Evolutionary conservation across 2,329 filamentous ascomycete species (phyloP).

Genomic region (Neofusicoccum ribis): DNA sequence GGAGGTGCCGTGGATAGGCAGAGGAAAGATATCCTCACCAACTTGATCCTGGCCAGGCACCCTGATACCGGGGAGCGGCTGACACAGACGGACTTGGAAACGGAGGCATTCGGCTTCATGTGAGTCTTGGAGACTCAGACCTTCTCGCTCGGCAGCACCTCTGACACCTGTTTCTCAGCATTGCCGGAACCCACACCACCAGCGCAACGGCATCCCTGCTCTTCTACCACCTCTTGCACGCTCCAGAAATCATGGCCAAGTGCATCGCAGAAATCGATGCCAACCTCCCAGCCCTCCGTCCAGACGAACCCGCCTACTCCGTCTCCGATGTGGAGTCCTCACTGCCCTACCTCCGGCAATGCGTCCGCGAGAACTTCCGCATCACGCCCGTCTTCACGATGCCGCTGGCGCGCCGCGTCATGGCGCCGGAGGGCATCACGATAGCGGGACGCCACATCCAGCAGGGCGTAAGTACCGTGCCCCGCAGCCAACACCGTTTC

Average conservation of each 20-base stretch:
- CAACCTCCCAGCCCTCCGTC: not conserved
- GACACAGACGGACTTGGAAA: slow-evolving; percentile 33
- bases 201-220: slow-evolving; percentile 32
- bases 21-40: slow-evolving; percentile 38
- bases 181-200: slow-evolving; percentile 38
- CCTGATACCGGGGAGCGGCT: slow-evolving; percentile 38
- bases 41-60: slow-evolving; percentile 38
- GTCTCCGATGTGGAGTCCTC: slow-evolving; percentile 26
- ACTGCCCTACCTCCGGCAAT: slow-evolving; percentile 26
- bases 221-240: slow-evolving; percentile 36
- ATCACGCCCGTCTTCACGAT: slow-evolving; percentile 39
- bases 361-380: slow-evolving; percentile 37
- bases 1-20: slow-evolving; percentile 12
- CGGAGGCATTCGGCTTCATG: slow-evolving; percentile 42
- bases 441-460: slow-evolving; percentile 30
- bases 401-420: slow-evolving; percentile 33
- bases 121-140: not conserved
- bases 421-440: slow-evolving; percentile 26
- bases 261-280: slow-evolving; percentile 26
- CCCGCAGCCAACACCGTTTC: not conserved
- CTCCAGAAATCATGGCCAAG: slow-evolving; percentile 27
- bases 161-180: slow-evolving; percentile 6
- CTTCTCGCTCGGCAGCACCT: no score
- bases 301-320: slow-evolving; percentile 25
- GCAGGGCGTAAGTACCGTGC: slow-evolving; percentile 25